phyloP scores from a whole-genome alignment of 75 land plant species.

The Larix kaempferi region DNA sequence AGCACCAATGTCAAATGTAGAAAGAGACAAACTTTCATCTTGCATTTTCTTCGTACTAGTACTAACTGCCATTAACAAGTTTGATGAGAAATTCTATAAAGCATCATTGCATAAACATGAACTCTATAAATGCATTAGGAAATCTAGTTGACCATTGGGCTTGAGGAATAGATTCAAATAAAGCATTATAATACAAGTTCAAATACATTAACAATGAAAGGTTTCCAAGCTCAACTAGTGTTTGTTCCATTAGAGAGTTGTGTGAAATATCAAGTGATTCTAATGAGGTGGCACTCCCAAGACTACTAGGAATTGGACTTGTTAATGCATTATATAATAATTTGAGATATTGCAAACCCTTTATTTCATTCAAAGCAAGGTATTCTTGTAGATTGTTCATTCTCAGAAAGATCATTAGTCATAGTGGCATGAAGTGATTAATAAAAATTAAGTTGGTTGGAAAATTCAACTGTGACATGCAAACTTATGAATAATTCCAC shows the following conservation, averaged over 20 bases:
- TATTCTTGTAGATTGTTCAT: too few species aligned
- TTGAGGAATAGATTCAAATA: constrained; percentile 55
- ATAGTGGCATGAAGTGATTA: constrained; percentile 18
- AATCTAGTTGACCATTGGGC: constrained; percentile 37
- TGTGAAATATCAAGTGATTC: constrained; percentile 59
- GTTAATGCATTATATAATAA: constrained; percentile 56
- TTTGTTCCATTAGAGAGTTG: constrained; percentile 51
- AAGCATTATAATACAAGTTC: constrained; percentile 57
- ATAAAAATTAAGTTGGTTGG: constrained; percentile 27
- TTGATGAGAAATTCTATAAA: constrained; percentile 7
- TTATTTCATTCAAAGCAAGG: constrained; percentile 28
- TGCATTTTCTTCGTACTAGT: not conserved
- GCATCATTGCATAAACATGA: constrained; percentile 49
- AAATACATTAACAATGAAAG: constrained; percentile 24
- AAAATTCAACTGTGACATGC: constrained; percentile 7
- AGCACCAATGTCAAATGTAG: constrained; percentile 42
- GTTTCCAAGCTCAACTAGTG: constrained; percentile 54
- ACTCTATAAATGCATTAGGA: constrained; percentile 69
- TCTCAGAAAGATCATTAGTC: constrained; percentile 51
- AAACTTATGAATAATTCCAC: not conserved
- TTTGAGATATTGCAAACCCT: constrained; percentile 54
- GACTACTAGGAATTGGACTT: constrained; percentile 42
- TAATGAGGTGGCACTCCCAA: constrained; percentile 36
- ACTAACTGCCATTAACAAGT: constrained; percentile 5
- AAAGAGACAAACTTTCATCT: constrained; percentile 27